phyloP scores from a whole-genome alignment of 1,284 basidiomycete species.

The Irpex sp. region DNA sequence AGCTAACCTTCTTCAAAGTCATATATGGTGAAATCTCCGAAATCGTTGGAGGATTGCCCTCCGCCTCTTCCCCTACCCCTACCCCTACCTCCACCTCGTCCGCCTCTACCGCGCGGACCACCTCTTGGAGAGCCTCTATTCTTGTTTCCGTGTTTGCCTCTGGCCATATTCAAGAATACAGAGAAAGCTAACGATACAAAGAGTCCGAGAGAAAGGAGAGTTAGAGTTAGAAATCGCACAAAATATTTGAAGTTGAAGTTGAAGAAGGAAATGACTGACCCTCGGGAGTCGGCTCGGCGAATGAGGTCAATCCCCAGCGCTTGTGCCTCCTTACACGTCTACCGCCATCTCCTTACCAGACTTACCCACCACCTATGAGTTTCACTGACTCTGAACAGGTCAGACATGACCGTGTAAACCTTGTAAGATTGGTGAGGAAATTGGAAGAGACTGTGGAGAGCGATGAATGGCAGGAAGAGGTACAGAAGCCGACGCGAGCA shows the following conservation, averaged over 20 bases:
- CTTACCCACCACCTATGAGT: slow-evolving; percentile 13
- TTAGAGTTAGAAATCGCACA: background rate
- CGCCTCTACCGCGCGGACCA: slow-evolving; percentile 17
- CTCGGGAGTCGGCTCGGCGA: background rate
- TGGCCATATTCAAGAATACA: slow-evolving; percentile 20
- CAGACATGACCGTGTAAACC: slow-evolving; percentile 63
- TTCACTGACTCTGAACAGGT: slow-evolving; percentile 33
- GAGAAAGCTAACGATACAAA: slow-evolving; percentile 12
- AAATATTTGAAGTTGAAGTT: background rate
- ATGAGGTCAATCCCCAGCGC: background rate
- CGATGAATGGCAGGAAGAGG: slow-evolving; percentile 41
- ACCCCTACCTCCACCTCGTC: slow-evolving; percentile 14
- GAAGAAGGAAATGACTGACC: background rate
- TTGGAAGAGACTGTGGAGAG: slow-evolving; percentile 52
- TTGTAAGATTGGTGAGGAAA: slow-evolving; percentile 52
- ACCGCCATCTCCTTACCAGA: background rate
- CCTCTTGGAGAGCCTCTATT: background rate
- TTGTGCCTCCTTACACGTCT: background rate
- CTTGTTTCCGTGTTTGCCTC: slow-evolving; percentile 15
- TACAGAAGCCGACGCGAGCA: slow-evolving; percentile 20
- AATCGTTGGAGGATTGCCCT: no score
- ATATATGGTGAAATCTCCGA: no score
- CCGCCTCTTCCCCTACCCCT: slow-evolving; percentile 23
- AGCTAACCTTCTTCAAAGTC: no score
- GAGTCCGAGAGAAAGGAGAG: background rate